Base-by-base conservation (phyloP, 768 basidiomycete species). In the Leccinellum rugosiceps region DNA sequence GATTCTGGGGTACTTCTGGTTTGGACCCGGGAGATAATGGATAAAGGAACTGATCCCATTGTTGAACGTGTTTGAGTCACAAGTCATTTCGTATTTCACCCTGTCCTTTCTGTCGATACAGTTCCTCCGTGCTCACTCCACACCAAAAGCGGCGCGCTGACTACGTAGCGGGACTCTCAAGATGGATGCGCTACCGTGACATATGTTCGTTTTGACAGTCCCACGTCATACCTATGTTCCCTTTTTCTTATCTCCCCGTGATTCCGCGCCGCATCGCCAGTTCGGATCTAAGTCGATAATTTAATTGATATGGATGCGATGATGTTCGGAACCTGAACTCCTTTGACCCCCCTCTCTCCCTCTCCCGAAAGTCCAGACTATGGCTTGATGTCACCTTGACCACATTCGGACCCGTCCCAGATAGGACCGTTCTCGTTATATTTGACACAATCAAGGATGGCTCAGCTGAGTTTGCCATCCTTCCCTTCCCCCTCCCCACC, bases 401-500 rank as follows among this genome's bases (percentile, higher is more conserved):
- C 30, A 32, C 60, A 47, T 56, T 57, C 65, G 65, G 65, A 66
- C 44, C 65, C 65, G 65, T 53, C 50, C 53, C 25, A 17, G 25
- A 48, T 62, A 59, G 52, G 63, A 52, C 19, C 17, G 4, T 51
- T 56, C 46, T 56, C 55, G 55, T 58, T 31, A 61, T 55, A 49
- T 53, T 35, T 56, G 38, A 58, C 45, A 49, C 54, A 21, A 64
- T 49, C 45, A 54, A 51, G 41, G 41, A 30, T 52, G 54, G 53
- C 54, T 45, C 58, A 55, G 56, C 51, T 50, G 53, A 54, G 58
- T 49, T 35, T 19, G 45, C 52, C 35, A 50, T 46, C 48, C 47
- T 54, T 58, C 44, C 52, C 19, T 43, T 43, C 19, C 19, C 41
- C 41, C 41, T 43, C 41, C 19, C 41, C 41, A 43, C 41, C 19